phyloP scores from a whole-genome alignment of 345 rosid genomes.

The Rubroshorea leprosula region DNA sequence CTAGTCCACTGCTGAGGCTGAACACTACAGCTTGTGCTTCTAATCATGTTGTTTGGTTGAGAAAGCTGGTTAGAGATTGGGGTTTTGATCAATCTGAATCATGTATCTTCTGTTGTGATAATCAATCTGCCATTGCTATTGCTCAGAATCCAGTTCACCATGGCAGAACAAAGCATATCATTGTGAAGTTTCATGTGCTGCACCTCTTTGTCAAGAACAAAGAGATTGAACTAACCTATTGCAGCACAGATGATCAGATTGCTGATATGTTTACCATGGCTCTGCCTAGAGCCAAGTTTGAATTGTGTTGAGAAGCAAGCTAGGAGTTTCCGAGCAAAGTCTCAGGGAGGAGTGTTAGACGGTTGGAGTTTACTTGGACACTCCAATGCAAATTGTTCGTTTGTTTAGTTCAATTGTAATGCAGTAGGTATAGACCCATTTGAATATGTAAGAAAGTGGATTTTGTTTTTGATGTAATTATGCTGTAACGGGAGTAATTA shows the following conservation, averaged over 20 bases:
- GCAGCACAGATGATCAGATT: background rate
- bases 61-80: background rate
- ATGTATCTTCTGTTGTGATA: background rate
- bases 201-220: background rate
- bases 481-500: too few relatives aligned
- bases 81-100: background rate
- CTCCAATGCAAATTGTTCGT: too few relatives aligned
- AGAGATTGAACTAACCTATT: background rate
- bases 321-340: too few relatives aligned
- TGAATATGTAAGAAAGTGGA: too few relatives aligned
- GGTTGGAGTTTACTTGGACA: too few relatives aligned
- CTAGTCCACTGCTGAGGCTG: too few relatives aligned
- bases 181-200: background rate
- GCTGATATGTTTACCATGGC: background rate
- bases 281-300: background rate
- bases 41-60: background rate
- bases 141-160: conserved; percentile 16
- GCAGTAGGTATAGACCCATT: too few relatives aligned
- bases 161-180: conserved; percentile 11
- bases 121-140: conserved; percentile 5
- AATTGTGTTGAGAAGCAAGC: too few relatives aligned
- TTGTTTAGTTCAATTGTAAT: too few relatives aligned
- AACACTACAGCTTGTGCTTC: too few relatives aligned
- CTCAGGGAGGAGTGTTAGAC: too few relatives aligned
- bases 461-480: too few relatives aligned